These are phyloP conservation scores for Prunus yedoensis DNA, from an alignment of 331 rosid genomes.

Conservation along the genomic window DNA sequence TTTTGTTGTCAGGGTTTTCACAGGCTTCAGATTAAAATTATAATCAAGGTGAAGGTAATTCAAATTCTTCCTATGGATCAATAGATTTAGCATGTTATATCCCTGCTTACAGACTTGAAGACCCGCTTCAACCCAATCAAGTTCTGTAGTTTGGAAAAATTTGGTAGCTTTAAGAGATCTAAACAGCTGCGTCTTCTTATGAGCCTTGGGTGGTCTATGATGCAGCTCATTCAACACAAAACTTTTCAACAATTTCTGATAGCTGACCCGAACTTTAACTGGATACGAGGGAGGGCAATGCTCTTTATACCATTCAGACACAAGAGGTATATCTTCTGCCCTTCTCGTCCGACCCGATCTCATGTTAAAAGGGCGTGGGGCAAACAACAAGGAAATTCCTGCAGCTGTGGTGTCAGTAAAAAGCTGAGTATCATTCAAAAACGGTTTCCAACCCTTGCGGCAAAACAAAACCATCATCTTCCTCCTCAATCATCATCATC, in stretches of 20 bases:
- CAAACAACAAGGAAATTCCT: slow-evolving; percentile 81
- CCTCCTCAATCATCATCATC: slow-evolving; percentile 67
- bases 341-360: slow-evolving; percentile 91
- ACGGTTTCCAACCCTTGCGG: slow-evolving; percentile 92
- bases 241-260: slow-evolving; percentile 86
- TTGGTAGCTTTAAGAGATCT: slow-evolving; percentile 92
- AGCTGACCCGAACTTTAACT: slow-evolving; percentile 93
- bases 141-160: slow-evolving; percentile 93
- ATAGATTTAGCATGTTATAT: slow-evolving; percentile 86
- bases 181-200: slow-evolving; percentile 83
- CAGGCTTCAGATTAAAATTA: slow-evolving; percentile 94
- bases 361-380: slow-evolving; percentile 96
- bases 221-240: slow-evolving; percentile 96
- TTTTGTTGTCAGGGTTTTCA: slow-evolving; percentile 90
- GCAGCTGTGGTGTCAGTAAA: slow-evolving; percentile 98
- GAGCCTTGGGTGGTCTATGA: slow-evolving; percentile 96
- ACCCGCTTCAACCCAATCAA: slow-evolving; percentile 98
- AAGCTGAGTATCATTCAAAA: slow-evolving; percentile 79
- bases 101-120: slow-evolving; percentile 99
- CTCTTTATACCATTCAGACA: slow-evolving; percentile 97
- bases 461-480: slow-evolving; percentile 70
- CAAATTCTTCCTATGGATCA: slow-evolving; percentile 93
- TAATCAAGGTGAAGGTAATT: slow-evolving; percentile 98
- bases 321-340: slow-evolving; percentile 88
- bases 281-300: slow-evolving; percentile 99